phyloP scores from a whole-genome alignment of 768 basidiomycete genomes.

The Lactarius evosmus region DNA sequence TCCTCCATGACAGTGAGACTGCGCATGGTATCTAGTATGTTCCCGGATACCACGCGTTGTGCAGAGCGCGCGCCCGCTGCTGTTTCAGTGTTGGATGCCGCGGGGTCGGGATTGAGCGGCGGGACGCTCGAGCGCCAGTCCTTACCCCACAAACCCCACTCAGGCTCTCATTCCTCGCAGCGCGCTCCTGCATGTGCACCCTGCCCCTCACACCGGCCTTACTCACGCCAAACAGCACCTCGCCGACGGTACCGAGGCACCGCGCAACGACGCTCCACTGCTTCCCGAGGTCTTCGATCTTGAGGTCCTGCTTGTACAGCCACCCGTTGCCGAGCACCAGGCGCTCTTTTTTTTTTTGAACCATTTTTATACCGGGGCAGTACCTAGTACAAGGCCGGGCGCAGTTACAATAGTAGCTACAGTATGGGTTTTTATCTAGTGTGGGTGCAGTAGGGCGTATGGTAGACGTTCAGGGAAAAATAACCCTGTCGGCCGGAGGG shows the following conservation, averaged over 20 bases:
- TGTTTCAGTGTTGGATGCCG: constrained; percentile 18
- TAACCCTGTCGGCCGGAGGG: too few species aligned
- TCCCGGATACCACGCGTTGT: constrained; percentile 57
- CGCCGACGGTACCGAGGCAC: constrained; percentile 78
- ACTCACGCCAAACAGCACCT: constrained; percentile 66
- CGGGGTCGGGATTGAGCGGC: constrained; percentile 36
- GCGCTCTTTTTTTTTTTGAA: too few species aligned
- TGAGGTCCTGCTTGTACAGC: constrained; percentile 70
- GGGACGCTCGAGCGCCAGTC: constrained; percentile 47
- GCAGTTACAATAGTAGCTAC: too few species aligned
- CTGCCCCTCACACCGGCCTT: constrained; percentile 48
- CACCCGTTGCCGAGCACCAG: constrained; percentile 80
- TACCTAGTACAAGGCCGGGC: too few species aligned
- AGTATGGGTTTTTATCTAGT: too few species aligned
- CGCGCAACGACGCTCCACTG: constrained; percentile 54
- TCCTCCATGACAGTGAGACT: constrained; percentile 50
- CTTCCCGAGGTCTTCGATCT: constrained; percentile 49
- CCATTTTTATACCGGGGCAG: too few species aligned
- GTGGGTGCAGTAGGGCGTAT: too few species aligned
- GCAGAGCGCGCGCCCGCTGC: constrained; percentile 29
- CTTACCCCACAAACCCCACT: constrained; percentile 40
- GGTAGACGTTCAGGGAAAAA: too few species aligned
- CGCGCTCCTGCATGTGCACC: constrained; percentile 46
- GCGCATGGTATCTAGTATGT: constrained; percentile 53
- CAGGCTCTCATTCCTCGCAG: constrained; percentile 41